A percentile compares a stretch with the other conserved stretches of the same genome.
These are phyloP conservation scores for Pulveroboletus ravenelii DNA, from an alignment of 768 basidiomycete genomes.

Conservation along the genomic window DNA sequence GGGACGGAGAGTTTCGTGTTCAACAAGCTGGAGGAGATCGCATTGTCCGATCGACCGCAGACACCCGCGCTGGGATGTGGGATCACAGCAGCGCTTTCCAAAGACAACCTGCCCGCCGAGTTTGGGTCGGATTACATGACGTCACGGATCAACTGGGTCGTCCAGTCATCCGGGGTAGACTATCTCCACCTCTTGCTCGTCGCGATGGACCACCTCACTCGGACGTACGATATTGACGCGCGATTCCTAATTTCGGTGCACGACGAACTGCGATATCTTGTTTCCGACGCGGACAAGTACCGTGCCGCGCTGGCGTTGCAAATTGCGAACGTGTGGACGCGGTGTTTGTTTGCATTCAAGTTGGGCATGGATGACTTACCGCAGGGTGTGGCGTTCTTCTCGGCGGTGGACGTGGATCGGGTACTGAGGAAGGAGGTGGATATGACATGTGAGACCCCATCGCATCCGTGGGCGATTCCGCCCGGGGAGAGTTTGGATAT, in stretches of 20 bases:
- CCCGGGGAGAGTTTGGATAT: constrained; percentile 89
- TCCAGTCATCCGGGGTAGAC: constrained; percentile 97
- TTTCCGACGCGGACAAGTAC: constrained; percentile 82
- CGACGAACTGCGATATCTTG: constrained; percentile 93
- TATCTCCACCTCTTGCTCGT: constrained; percentile 96
- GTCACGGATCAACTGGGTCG: constrained; percentile 98
- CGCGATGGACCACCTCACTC: constrained; percentile 84
- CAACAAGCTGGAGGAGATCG: constrained; percentile 96
- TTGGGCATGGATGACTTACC: constrained; percentile 97
- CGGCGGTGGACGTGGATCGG: constrained; percentile 87
- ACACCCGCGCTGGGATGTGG: constrained; percentile 95
- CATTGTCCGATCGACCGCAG: constrained; percentile 76
- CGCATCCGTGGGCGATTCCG: constrained; percentile 75
- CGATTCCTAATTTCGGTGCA: constrained; percentile 96
- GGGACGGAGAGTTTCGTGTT: constrained; percentile 95
- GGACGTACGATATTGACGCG: constrained; percentile 78
- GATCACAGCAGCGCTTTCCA: constrained; percentile 89
- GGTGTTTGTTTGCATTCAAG: constrained; percentile 83
- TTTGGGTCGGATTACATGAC: constrained; percentile 90
- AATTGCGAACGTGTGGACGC: constrained; percentile 94
- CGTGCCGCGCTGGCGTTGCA: constrained; percentile 91
- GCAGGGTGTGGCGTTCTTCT: constrained; percentile 95
- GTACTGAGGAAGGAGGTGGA: constrained; percentile 94
- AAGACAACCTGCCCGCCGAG: constrained; percentile 75
- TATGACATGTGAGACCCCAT: constrained; percentile 93